Percentiles rank a stretch among this genome's conserved stretches.
phyloP scores from a whole-genome alignment of 768 basidiomycete genomes.

The Peribolospora baueri region DNA sequence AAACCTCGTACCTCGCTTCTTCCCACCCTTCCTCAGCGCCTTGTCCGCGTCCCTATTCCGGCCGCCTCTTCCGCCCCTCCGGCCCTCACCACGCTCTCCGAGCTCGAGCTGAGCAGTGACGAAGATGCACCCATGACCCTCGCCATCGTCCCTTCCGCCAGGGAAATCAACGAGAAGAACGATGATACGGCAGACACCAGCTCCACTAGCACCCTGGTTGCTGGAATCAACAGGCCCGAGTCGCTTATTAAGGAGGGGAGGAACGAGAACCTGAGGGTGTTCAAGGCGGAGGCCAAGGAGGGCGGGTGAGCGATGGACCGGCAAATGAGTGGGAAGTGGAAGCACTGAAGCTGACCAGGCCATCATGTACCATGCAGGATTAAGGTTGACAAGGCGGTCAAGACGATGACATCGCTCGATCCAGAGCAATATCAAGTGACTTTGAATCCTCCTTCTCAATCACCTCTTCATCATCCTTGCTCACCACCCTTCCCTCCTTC shows the following conservation, averaged over 20 bases:
- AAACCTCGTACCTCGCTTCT: no score
- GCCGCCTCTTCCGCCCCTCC: no score
- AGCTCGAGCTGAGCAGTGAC: conserved; percentile 47
- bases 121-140: conserved; percentile 98
- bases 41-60: no score
- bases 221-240: conserved; percentile 62
- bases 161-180: background rate
- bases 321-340: background rate
- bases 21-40: no score
- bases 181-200: conserved; percentile 6
- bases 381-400: conserved; percentile 26
- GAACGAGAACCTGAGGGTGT: conserved; percentile 71
- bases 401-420: conserved; percentile 38
- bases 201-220: conserved; percentile 30
- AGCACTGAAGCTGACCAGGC: background rate
- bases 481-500: background rate
- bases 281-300: conserved; percentile 32
- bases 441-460: background rate
- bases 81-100: conserved; percentile 14
- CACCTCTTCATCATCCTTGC: background rate
- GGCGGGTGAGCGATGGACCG: conserved; percentile 18
- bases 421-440: conserved; percentile 64
- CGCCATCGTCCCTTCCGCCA: conserved; percentile 24
- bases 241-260: conserved; percentile 36
- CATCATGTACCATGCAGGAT: conserved; percentile 26